Percentiles rank a stretch among this genome's conserved stretches.
These are phyloP conservation scores for Penicillium verrucosum DNA, from an alignment of 2,329 filamentous ascomycete species.

Conservation along the genomic window DNA sequence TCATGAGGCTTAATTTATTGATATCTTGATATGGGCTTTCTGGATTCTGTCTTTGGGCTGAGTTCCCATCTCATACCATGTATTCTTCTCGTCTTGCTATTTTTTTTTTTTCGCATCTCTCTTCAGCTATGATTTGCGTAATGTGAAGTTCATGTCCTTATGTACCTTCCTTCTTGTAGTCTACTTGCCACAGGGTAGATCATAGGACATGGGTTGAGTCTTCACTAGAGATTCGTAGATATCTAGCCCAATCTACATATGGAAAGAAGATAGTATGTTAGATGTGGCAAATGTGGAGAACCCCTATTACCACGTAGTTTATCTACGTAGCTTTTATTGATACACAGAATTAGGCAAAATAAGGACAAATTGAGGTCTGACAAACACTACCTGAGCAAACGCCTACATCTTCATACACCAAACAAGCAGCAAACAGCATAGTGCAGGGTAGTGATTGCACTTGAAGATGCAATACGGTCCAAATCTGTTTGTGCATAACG, in stretches of 20 bases:
- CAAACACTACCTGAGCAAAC: neutral
- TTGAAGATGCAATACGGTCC: neutral
- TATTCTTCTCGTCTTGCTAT: neutral
- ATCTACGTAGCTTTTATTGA: no score
- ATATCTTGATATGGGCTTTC: neutral
- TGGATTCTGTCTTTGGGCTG: neutral
- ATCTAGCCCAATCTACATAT: neutral
- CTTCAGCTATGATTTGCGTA: constrained; percentile 9
- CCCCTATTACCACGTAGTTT: neutral
- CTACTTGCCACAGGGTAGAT: neutral
- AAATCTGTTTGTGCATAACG: neutral
- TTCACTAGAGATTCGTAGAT: neutral
- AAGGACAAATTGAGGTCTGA: neutral
- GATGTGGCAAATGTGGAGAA: no score
- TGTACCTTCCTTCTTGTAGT: constrained; percentile 1
- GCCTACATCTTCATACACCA: neutral
- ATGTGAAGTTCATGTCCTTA: constrained; percentile 12
- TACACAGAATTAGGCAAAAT: neutral
- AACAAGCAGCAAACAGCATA: neutral
- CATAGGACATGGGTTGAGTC: neutral
- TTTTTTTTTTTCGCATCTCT: neutral
- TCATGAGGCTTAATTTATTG: constrained; percentile 4
- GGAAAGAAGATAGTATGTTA: no score
- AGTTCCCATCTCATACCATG: constrained; percentile 3
- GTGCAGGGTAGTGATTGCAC: neutral